phyloP scores from a whole-genome alignment of 179 eudicot genomes.

The Patellifolia procumbens region DNA sequence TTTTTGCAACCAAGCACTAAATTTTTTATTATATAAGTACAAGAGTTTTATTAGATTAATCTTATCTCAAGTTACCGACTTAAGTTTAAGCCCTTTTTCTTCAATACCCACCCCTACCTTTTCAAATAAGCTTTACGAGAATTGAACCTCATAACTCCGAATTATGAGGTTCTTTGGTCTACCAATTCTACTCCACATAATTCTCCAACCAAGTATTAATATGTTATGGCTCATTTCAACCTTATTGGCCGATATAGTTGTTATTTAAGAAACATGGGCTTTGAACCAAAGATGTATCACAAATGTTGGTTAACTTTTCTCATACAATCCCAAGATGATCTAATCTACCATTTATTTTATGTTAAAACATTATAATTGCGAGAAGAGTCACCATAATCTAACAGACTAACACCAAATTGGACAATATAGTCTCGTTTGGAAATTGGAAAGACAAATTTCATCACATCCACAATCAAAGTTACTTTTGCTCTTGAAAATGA shows the following conservation, averaged over 20 bases:
- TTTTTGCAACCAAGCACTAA: no score
- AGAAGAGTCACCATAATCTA: constrained; percentile 25
- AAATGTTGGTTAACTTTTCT: constrained; percentile 7
- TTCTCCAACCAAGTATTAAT: no score
- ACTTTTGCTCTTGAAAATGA: constrained; percentile 35
- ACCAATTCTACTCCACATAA: not conserved
- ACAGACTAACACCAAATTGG: not conserved
- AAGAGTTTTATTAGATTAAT: no score
- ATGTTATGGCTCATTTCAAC: not conserved
- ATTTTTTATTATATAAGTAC: no score
- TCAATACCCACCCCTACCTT: no score
- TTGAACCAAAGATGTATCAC: not conserved
- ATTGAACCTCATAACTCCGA: no score
- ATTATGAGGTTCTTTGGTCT: no score
- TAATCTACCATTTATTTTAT: not conserved
- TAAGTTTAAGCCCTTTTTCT: no score
- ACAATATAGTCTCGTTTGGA: constrained; percentile 1
- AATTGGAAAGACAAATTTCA: not conserved
- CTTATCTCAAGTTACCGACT: no score
- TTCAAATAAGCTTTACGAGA: no score
- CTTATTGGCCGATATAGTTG: constrained; percentile 7
- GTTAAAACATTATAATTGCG: constrained; percentile 8
- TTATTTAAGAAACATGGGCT: not conserved
- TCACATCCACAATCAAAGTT: not conserved
- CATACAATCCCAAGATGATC: constrained; percentile 2